phyloP scores from a whole-genome alignment of 192 early-diverging fungal genomes.

The Rhizophagus sp. region DNA sequence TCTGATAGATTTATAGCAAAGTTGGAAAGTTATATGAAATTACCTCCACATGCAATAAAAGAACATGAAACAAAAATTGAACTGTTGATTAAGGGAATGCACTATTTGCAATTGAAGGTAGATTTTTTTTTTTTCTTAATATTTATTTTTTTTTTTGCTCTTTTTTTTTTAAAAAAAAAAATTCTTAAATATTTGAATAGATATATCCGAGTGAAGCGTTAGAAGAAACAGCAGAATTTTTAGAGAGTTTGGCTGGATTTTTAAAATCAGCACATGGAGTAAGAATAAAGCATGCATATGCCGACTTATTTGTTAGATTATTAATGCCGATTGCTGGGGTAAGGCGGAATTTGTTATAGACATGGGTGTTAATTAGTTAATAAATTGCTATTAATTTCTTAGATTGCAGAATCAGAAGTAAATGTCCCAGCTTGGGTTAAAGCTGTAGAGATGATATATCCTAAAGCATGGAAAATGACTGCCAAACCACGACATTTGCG shows the following conservation, averaged over 20 bases:
- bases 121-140: neutral
- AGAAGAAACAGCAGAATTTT: slow-evolving; percentile 94
- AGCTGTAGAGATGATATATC: slow-evolving; percentile 88
- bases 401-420: slow-evolving; percentile 90
- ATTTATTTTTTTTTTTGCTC: too few species aligned
- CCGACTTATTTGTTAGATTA: slow-evolving; percentile 86
- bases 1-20: slow-evolving; percentile 92
- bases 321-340: slow-evolving; percentile 86
- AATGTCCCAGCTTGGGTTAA: slow-evolving; percentile 93
- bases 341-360: neutral
- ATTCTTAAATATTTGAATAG: slow-evolving; percentile 29
- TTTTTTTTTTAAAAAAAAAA: neutral
- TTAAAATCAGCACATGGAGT: slow-evolving; percentile 79
- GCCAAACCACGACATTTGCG: slow-evolving; percentile 75
- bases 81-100: slow-evolving; percentile 85
- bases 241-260: slow-evolving; percentile 86
- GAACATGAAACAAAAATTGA: slow-evolving; percentile 81
- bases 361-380: neutral
- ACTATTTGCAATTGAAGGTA: slow-evolving; percentile 87
- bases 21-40: slow-evolving; percentile 72
- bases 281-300: slow-evolving; percentile 89
- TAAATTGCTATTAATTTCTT: slow-evolving; percentile 4
- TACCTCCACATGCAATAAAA: slow-evolving; percentile 51
- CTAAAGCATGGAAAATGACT: slow-evolving; percentile 88
- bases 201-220: slow-evolving; percentile 92